A percentile compares a stretch with the other conserved stretches of the same genome.
Evolutionary conservation across 2,329 filamentous ascomycete species (phyloP).

Genomic region (Pezicula rhizophila): DNA sequence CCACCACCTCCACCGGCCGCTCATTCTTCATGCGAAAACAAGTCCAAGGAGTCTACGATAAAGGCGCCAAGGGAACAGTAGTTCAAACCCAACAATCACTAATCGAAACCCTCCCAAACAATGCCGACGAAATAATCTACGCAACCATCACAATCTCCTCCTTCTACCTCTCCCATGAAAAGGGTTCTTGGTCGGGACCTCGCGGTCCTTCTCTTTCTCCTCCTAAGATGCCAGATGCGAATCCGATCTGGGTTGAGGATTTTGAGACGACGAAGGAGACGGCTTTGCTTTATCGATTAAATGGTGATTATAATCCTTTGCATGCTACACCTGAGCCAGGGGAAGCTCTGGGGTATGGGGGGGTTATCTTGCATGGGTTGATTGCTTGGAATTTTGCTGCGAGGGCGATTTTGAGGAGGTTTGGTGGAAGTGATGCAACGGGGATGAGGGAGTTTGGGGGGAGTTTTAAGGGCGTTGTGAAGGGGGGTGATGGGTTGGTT

Average conservation of each 20-base stretch:
- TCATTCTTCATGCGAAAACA: neutral
- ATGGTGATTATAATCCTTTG: constrained; percentile 88
- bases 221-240: no score
- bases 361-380: constrained; percentile 80
- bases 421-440: constrained; percentile 68
- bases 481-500: constrained; percentile 71
- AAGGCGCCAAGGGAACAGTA: neutral
- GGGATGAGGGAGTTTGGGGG: constrained; percentile 84
- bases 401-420: constrained; percentile 61
- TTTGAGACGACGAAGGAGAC: no score
- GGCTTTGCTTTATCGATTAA: constrained; percentile 41
- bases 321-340: constrained; percentile 80
- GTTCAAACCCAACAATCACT: constrained; percentile 1
- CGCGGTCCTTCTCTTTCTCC: no score
- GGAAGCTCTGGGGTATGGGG: constrained; percentile 80
- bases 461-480: constrained; percentile 80
- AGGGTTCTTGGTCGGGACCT: no score
- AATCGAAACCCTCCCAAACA: neutral
- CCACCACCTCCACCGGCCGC: neutral
- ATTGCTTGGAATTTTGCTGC: constrained; percentile 77
- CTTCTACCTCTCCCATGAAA: neutral
- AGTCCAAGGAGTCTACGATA: neutral
- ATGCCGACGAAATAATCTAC: neutral
- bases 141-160: neutral
- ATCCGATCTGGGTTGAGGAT: no score